Evolutionary conservation across 768 basidiomycete species (phyloP).

Genomic region (Tricholoma terreum): DNA sequence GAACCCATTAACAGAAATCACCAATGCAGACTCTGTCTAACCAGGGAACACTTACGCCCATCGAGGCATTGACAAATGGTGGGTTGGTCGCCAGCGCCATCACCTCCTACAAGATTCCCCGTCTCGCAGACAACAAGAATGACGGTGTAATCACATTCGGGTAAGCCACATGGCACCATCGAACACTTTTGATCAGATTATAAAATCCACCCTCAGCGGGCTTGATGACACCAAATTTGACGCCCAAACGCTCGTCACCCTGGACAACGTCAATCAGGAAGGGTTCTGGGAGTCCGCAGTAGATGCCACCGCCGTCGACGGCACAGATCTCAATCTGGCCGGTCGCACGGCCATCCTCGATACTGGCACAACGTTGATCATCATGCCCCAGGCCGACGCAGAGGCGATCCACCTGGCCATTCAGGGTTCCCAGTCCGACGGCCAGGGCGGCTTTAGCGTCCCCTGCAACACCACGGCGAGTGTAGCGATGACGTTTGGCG

Average conservation of each 20-base stretch:
- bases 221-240: slow-evolving; percentile 72
- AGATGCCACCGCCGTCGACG: slow-evolving; percentile 57
- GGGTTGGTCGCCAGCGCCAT: slow-evolving; percentile 62
- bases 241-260: slow-evolving; percentile 48
- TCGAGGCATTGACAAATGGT: slow-evolving; percentile 61
- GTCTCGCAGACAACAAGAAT: slow-evolving; percentile 62
- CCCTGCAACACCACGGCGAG: slow-evolving; percentile 42
- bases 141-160: slow-evolving; percentile 86
- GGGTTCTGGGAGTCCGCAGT: slow-evolving; percentile 84
- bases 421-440: slow-evolving; percentile 38
- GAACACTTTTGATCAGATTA: too few species aligned
- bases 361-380: slow-evolving; percentile 54
- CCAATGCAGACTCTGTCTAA: slow-evolving; percentile 53
- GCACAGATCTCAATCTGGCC: slow-evolving; percentile 44
- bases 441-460: slow-evolving; percentile 50
- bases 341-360: slow-evolving; percentile 74
- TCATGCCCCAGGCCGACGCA: slow-evolving; percentile 42
- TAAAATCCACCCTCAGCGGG: slow-evolving; percentile 29
- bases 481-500: slow-evolving; percentile 48
- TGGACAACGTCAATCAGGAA: slow-evolving; percentile 58
- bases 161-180: slow-evolving; percentile 17
- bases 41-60: slow-evolving; percentile 62
- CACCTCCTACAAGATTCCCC: slow-evolving; percentile 77
- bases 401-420: slow-evolving; percentile 41
- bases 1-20: background rate